phyloP scores from a whole-genome alignment of 441 rosid genomes.

The Cnidoscolus chayamansa region DNA sequence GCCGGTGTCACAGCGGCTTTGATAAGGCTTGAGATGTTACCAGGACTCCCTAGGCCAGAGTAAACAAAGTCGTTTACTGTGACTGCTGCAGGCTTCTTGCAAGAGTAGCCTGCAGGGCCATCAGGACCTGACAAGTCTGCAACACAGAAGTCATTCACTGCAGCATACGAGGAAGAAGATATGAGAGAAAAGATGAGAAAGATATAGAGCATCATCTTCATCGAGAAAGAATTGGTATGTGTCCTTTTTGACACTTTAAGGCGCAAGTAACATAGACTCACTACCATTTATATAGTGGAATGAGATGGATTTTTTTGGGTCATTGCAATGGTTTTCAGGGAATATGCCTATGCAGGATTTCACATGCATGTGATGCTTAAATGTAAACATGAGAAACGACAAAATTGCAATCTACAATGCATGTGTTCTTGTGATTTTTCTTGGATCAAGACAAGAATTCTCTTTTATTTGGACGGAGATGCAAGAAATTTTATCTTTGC shows the following conservation, averaged over 20 bases:
- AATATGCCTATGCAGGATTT: conserved; percentile 17
- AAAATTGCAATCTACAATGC: conserved; percentile 19
- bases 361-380: conserved; percentile 16
- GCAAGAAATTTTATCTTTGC: conserved; percentile 8
- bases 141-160: conserved; percentile 69
- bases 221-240: not conserved
- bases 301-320: not conserved
- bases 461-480: conserved; percentile 24
- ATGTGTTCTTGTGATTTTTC: conserved; percentile 20
- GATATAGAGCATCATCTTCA: conserved; percentile 43
- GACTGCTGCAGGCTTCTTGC: conserved; percentile 51
- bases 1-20: conserved; percentile 78
- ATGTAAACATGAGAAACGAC: conserved; percentile 25
- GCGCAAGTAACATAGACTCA: not conserved
- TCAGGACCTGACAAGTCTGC: conserved; percentile 49
- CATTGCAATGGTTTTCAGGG: conserved; percentile 2
- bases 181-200: conserved; percentile 41
- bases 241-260: not conserved
- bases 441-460: conserved; percentile 22
- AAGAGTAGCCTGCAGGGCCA: conserved; percentile 62
- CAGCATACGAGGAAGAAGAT: conserved; percentile 47
- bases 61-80: conserved; percentile 54
- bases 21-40: conserved; percentile 61
- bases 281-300: conserved; percentile 23
- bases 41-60: conserved; percentile 51